Percentiles rank a stretch among this genome's conserved stretches.
phyloP scores from a whole-genome alignment of 139 green algal genomes.

The Raphidocelis subcapitata region DNA sequence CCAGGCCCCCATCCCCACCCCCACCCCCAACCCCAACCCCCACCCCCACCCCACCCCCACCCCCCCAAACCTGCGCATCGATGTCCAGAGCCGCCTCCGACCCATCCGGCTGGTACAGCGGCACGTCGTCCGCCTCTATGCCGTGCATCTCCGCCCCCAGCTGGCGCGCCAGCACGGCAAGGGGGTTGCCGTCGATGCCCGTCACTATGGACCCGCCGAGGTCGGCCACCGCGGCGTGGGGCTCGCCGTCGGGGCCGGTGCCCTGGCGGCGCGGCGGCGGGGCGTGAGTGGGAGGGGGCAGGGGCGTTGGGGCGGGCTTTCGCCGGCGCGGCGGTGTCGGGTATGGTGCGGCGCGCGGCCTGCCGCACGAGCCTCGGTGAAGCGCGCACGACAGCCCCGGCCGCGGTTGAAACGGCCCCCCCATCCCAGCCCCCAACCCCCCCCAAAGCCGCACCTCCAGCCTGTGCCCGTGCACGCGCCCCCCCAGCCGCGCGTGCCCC shows the following conservation, averaged over 20 bases:
- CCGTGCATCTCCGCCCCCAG: slow-evolving; percentile 70
- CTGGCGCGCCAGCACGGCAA: slow-evolving; percentile 85
- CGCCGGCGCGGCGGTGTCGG: no score
- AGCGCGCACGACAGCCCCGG: not conserved
- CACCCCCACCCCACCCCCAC: not conserved
- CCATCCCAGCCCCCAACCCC: not conserved
- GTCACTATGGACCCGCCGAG: slow-evolving; percentile 93
- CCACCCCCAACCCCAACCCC: not conserved
- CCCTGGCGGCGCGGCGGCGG: not conserved
- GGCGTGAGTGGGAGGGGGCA: not conserved
- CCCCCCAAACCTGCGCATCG: slow-evolving; percentile 45
- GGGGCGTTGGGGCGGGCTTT: no score
- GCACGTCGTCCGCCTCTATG: slow-evolving; percentile 66
- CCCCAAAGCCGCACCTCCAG: slow-evolving; percentile 46
- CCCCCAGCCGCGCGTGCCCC: slow-evolving; percentile 71
- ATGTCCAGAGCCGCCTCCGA: slow-evolving; percentile 29
- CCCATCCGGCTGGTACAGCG: slow-evolving; percentile 63
- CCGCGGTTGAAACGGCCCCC: not conserved
- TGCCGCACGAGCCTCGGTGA: no score
- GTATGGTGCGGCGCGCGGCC: no score
- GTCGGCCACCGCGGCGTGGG: slow-evolving; percentile 64
- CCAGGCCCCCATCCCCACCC: slow-evolving; percentile 8
- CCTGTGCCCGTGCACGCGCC: slow-evolving; percentile 76
- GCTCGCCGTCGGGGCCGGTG: not conserved
- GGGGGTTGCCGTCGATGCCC: slow-evolving; percentile 92